These are phyloP conservation scores for Myxozyma udenii DNA, from an alignment of 805 yeast genomes.

Conservation along the genomic window DNA sequence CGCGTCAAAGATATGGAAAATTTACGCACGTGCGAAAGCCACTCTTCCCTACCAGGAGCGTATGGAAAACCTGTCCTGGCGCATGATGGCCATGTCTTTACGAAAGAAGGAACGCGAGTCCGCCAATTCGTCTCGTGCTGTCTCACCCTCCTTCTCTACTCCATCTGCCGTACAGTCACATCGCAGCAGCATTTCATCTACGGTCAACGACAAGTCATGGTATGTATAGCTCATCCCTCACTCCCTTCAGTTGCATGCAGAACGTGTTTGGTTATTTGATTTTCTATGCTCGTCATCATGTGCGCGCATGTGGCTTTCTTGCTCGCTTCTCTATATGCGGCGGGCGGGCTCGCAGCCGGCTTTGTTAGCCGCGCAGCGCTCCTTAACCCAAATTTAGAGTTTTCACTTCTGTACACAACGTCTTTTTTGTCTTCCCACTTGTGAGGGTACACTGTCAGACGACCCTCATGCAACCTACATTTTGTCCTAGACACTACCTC, in stretches of 20 bases:
- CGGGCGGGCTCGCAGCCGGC: too few relatives aligned
- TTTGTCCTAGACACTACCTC: too few relatives aligned
- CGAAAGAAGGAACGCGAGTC: constrained; percentile 21
- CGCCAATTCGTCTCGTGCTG: not conserved
- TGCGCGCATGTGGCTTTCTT: too few relatives aligned
- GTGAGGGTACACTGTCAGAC: too few relatives aligned
- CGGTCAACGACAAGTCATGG: not conserved
- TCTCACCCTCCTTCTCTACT: too few relatives aligned
- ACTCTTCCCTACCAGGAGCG: constrained; percentile 70
- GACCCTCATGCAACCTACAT: too few relatives aligned
- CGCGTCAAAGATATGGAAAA: constrained; percentile 53
- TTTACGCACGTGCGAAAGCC: constrained; percentile 74
- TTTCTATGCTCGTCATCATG: not conserved
- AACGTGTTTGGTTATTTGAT: not conserved
- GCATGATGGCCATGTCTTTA: constrained; percentile 63
- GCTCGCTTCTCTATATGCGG: too few relatives aligned
- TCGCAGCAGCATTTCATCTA: not conserved
- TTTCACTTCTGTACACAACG: too few relatives aligned
- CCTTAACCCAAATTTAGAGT: too few relatives aligned
- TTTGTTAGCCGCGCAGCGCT: too few relatives aligned
- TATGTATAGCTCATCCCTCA: not conserved
- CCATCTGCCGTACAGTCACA: not conserved
- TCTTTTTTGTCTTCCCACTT: too few relatives aligned
- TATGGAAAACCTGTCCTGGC: constrained; percentile 84
- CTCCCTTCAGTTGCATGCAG: not conserved